Evolutionary conservation across 495 filamentous ascomycete genomes (phyloP), one percentile per base, ranked within the genome.

Genomic region (Penicillium simplicissimum): DNA sequence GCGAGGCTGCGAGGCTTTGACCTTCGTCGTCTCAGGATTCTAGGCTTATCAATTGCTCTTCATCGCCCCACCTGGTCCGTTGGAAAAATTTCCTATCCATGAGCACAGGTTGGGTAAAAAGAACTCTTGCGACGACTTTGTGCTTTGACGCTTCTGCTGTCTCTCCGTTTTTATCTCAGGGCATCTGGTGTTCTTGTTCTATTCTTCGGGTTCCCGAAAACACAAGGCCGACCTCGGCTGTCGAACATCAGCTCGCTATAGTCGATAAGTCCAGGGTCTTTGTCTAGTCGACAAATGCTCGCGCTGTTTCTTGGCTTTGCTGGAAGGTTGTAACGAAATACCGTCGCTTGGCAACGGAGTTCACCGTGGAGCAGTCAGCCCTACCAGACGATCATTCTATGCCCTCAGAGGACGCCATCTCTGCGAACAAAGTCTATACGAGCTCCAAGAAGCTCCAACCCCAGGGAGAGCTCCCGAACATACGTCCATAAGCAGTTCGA

Each of bases 21-120:
- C 58, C 40, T 17, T 54, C 40, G 37, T 60, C 33, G 37, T n/a
- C 14, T 28, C 55, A 57, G 52, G 55, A 52, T 3, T 11, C 51
- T 65, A 61, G 60, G 40, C 64, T 67, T 60, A 67, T 67, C 58
- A 52, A 42, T 57, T 31, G 52, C 53, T 35, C 15, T 28, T 21
- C 33, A 45, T 13, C 19, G 63, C 64, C 64, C 64, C 64, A 66
- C 64, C 23, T 55, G 36, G 42, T 58, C 35, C 49, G n/a, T 42
- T 49, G 14, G 19, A 23, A 66, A 60, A 53, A 40, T 62, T 66
- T 62, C 55, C 51, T 58, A 38, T 45, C 42, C 42, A 4, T 31
- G 28, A 4, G 6, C 28, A 43, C 31, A 36, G 36, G 17, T 55
- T 28, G 36, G 36, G 51, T 36, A 53, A 33, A 36, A 53, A 48